These are phyloP conservation scores for Cladophialophora carrionii DNA, from an alignment of 2,329 filamentous ascomycete species.

Conservation along the genomic window DNA sequence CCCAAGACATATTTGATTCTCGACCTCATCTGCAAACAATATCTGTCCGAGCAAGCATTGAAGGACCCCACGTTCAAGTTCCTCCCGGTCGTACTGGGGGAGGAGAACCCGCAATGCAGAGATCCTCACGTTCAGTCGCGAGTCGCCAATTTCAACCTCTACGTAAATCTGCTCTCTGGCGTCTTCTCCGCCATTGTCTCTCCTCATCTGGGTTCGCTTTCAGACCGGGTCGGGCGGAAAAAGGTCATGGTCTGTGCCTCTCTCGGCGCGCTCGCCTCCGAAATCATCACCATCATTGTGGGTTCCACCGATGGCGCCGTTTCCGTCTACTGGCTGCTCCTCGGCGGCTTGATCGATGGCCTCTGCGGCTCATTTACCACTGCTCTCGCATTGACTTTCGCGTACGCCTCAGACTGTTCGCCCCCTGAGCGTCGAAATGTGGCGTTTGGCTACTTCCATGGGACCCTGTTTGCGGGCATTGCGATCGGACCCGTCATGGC, in stretches of 20 bases:
- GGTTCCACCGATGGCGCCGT: constrained; percentile 73
- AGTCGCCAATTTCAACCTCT: constrained; percentile 77
- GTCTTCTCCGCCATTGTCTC: constrained; percentile 77
- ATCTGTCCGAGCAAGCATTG: constrained; percentile 70
- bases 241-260: constrained; percentile 73
- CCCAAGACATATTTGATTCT: constrained; percentile 87
- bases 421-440: constrained; percentile 77
- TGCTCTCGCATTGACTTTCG: constrained; percentile 75
- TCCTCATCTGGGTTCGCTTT: constrained; percentile 80
- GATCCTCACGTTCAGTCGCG: constrained; percentile 75
- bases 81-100: constrained; percentile 67
- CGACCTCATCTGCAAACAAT: constrained; percentile 78
- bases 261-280: constrained; percentile 71
- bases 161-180: constrained; percentile 73
- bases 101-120: constrained; percentile 76
- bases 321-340: constrained; percentile 75
- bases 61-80: constrained; percentile 63
- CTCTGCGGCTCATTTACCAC: constrained; percentile 86
- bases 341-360: constrained; percentile 79
- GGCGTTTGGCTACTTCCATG: constrained; percentile 86
- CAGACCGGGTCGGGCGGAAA: constrained; percentile 82
- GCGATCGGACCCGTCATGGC: constrained; percentile 82
- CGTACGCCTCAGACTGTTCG: constrained; percentile 89
- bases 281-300: constrained; percentile 76
- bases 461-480: constrained; percentile 84